phyloP scores from a whole-genome alignment of 169 alveolate species.

The Babesia ovata region DNA sequence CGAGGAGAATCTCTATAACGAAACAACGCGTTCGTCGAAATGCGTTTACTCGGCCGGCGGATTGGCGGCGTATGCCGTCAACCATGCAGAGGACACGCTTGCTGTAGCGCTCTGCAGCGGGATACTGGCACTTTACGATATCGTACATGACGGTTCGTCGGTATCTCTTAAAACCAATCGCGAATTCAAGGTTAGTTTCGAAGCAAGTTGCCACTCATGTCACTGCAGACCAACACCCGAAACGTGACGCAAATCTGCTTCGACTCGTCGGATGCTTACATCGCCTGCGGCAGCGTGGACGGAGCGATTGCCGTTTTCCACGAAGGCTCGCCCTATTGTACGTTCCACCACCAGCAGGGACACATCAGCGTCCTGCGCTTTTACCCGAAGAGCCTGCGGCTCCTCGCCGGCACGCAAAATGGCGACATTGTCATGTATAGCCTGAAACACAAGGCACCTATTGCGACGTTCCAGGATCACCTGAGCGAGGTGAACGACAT shows the following conservation, averaged over 20 bases:
- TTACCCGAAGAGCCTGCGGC: conserved; percentile 18
- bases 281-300: conserved; percentile 56
- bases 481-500: conserved; percentile 54
- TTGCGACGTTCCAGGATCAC: conserved; percentile 63
- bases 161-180: conserved; percentile 17
- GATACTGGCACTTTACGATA: conserved; percentile 35
- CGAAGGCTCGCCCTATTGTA: conserved; percentile 10
- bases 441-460: conserved; percentile 13
- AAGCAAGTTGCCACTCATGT: background rate
- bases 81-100: conserved; percentile 20
- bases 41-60: conserved; percentile 64
- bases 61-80: conserved; percentile 41
- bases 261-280: conserved; percentile 30
- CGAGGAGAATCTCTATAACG: conserved; percentile 62
- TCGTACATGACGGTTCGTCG: conserved; percentile 21
- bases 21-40: conserved; percentile 4
- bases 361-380: conserved; percentile 42
- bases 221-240: conserved; percentile 26
- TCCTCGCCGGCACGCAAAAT: conserved; percentile 40
- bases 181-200: conserved; percentile 28
- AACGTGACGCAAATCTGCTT: conserved; percentile 37
- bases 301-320: conserved; percentile 59
- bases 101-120: conserved; percentile 53
- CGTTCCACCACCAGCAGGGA: conserved; percentile 40
- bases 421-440: conserved; percentile 62